Conservation (phyloP, 805 yeast genomes). For the Yarrowia phangngaensis region DNA sequence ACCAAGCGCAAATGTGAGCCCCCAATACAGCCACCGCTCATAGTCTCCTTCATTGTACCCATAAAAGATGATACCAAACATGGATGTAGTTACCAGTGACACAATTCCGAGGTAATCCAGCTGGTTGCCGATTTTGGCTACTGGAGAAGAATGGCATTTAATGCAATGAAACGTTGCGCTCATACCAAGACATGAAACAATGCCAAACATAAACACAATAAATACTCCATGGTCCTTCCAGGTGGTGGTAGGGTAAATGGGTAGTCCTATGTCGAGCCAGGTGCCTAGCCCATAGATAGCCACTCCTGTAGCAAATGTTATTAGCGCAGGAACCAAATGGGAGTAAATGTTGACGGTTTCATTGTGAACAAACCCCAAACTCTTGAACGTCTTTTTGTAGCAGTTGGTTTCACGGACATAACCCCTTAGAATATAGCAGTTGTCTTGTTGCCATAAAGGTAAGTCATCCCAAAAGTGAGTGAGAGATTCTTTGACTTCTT, state of each 20-base stretch:
- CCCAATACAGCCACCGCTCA: conserved; percentile 30
- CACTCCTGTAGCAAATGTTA: conserved; percentile 29
- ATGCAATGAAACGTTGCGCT: conserved; percentile 65
- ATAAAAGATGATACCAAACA: conserved; percentile 49
- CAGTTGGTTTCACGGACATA: conserved; percentile 58
- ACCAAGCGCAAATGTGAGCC: conserved; percentile 56
- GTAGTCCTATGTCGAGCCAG: conserved; percentile 29
- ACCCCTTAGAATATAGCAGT: conserved; percentile 60
- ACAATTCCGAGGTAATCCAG: conserved; percentile 76
- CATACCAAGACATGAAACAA: conserved; percentile 55
- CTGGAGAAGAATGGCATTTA: conserved; percentile 59
- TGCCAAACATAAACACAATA: conserved; percentile 54
- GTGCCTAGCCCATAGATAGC: conserved; percentile 25
- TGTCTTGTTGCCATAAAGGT: conserved; percentile 72
- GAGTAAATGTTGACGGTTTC: conserved; percentile 70
- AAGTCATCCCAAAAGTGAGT: conserved; percentile 49
- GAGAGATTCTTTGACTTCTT: conserved; percentile 27
- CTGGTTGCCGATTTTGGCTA: conserved; percentile 58
- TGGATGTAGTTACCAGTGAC: conserved; percentile 60
- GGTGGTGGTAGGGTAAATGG: conserved; percentile 36
- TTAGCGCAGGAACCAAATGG: conserved; percentile 48
- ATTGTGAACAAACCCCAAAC: conserved; percentile 58
- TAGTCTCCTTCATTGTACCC: conserved; percentile 31
- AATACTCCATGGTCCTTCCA: conserved; percentile 50
- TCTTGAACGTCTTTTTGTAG: conserved; percentile 45